phyloP scores from a whole-genome alignment of 768 basidiomycete genomes.

The Stropharia rugosoannulata region DNA sequence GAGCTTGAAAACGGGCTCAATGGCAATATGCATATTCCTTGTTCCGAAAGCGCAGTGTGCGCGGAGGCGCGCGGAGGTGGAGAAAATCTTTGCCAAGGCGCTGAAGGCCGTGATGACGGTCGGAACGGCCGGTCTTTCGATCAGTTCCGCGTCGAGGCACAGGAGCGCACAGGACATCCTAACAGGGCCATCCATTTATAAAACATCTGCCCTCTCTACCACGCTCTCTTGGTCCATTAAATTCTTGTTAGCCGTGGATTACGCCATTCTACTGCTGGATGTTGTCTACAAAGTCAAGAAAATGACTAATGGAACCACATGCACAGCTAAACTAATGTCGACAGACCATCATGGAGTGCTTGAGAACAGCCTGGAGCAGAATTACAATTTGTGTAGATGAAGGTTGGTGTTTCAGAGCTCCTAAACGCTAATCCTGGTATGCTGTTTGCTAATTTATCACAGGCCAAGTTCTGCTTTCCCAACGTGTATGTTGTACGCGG shows the following conservation, averaged over 20 bases:
- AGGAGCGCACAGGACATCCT: background rate
- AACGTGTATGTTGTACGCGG: too few species aligned
- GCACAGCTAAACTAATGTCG: background rate
- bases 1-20: slow-evolving; percentile 1
- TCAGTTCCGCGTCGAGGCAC: background rate
- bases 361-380: too few species aligned
- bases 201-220: background rate
- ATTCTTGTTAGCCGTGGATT: background rate
- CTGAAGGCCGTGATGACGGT: background rate
- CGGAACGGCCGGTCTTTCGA: background rate
- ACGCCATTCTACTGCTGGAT: slow-evolving; percentile 1
- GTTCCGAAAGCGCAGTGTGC: background rate
- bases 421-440: too few species aligned
- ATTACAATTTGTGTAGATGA: too few species aligned
- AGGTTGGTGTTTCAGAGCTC: too few species aligned
- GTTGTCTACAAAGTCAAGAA: background rate
- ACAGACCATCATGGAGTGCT: background rate
- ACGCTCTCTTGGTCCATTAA: background rate
- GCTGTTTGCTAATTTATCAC: too few species aligned
- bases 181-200: background rate
- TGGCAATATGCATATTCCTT: slow-evolving; percentile 4
- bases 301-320: background rate
- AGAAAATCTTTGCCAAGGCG: background rate
- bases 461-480: too few species aligned
- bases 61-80: background rate